Base-by-base conservation (phyloP, 1,284 basidiomycete species). In the Farysia itapuensis region DNA sequence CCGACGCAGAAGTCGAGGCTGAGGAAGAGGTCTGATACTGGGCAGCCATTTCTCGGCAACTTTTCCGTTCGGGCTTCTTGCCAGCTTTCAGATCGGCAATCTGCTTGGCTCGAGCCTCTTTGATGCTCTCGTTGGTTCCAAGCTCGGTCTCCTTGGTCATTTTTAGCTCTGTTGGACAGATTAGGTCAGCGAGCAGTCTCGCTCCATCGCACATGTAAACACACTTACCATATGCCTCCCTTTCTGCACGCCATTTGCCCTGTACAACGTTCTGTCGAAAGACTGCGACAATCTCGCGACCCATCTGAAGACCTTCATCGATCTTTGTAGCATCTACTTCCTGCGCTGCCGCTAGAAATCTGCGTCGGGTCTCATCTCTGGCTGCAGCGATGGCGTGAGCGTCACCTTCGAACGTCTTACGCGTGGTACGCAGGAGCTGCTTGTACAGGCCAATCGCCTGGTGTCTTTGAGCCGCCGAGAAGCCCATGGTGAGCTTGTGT, bases 91-190 rank as follows among this genome's bases (percentile, higher is more conserved):
- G 57, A 35, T 60, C 60, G 29, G 56, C 65, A 28, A 70, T 53
- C 49, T 70, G 67, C 46, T 54, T 40, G 8, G 59, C 51, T 21
- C 64, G 37, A 11, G 53, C 51, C 33, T 64, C 53, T 46, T 67
- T 71, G 45, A 72, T 70, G 50, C 64, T 67, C 34, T 72, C 70
- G 53, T 74, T 72, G 36, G 51, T 67, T 29, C 72, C 72, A 18
- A 74, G 64, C 54, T 74, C 72, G 2, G 72, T 74, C n/a, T 74
- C 66, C 41, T 64, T 48, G 28, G 68, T 69, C 53, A 74, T 60
- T 30, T 61, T 53, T 7, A 74, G 60, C 30, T 63, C 63, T 70
- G 51, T 28, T 28, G 11, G n/a, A 28, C 9, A 11, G 26, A 28
- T 9, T 9, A 11, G 26, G 9, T 28, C 26, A 28, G 26, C 26